phyloP scores from a whole-genome alignment of 2,329 filamentous ascomycete species.

The Penicillium sp. region DNA sequence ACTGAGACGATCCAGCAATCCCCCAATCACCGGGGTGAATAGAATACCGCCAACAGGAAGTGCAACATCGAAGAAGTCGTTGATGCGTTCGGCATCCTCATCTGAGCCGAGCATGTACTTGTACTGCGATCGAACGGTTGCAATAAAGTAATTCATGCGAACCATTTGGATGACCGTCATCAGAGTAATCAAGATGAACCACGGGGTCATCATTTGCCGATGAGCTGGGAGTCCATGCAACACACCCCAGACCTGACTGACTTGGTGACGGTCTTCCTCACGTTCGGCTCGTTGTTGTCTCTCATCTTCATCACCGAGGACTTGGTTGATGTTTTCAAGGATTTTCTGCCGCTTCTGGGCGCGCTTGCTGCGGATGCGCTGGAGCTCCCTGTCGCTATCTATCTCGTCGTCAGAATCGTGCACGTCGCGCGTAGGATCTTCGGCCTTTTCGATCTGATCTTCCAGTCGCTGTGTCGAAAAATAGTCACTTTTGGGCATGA shows the following conservation, averaged over 20 bases:
- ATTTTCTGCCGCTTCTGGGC: conserved; percentile 63
- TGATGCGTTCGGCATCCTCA: conserved; percentile 66
- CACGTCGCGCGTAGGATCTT: conserved; percentile 38
- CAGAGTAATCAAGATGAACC: conserved; percentile 81
- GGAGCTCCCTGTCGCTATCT: conserved; percentile 52
- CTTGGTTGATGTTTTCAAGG: conserved; percentile 67
- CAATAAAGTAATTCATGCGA: conserved; percentile 90
- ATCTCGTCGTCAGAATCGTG: conserved; percentile 56
- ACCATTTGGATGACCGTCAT: conserved; percentile 79
- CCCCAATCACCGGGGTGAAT: conserved; percentile 81
- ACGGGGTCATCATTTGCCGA: conserved; percentile 74
- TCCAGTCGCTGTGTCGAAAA: conserved; percentile 79
- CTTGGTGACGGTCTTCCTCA: conserved; percentile 70
- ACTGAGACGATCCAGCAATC: conserved; percentile 74
- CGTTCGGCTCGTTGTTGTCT: conserved; percentile 57
- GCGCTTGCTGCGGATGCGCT: conserved; percentile 54
- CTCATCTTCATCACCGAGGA: conserved; percentile 68
- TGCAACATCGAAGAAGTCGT: conserved; percentile 81
- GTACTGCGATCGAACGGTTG: conserved; percentile 82
- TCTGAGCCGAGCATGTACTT: conserved; percentile 69
- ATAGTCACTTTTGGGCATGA: conserved; percentile 73
- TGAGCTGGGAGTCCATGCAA: conserved; percentile 71
- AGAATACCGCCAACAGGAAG: conserved; percentile 79
- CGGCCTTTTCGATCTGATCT: conserved; percentile 61
- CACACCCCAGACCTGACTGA: conserved; percentile 80